These are phyloP conservation scores for Populus tremula DNA, from an alignment of 345 rosid genomes.

Conservation along the genomic window DNA sequence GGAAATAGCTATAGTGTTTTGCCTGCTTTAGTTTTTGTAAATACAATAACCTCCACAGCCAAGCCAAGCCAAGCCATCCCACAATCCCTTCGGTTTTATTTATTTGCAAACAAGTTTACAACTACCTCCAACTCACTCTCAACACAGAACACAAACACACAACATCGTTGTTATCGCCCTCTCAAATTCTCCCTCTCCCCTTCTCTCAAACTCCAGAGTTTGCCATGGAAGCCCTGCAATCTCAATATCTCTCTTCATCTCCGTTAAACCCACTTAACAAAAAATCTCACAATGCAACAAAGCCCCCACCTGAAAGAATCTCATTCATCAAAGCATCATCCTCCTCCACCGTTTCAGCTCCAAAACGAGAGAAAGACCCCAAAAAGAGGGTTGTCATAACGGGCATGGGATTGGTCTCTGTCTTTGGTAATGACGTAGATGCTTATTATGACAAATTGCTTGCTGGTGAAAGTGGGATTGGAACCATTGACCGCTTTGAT, in stretches of 20 bases:
- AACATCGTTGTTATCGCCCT: constrained; percentile 20
- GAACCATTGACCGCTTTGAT: constrained; percentile 85
- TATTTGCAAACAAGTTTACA: background rate
- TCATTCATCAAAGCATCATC: constrained; percentile 49
- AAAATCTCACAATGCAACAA: constrained; percentile 29
- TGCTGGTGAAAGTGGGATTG: constrained; percentile 89
- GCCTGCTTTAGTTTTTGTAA: too few relatives aligned
- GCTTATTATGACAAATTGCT: constrained; percentile 75
- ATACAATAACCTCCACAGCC: too few relatives aligned
- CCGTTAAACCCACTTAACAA: constrained; percentile 47
- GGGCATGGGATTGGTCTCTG: constrained; percentile 95
- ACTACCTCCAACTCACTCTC: background rate
- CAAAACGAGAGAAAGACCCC: constrained; percentile 92
- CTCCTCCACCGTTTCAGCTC: constrained; percentile 48
- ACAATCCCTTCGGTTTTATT: background rate
- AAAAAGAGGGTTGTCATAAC: constrained; percentile 93
- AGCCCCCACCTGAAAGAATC: constrained; percentile 26
- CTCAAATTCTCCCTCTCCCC: background rate
- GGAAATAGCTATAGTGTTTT: too few relatives aligned
- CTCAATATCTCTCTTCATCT: constrained; percentile 56
- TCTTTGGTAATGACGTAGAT: constrained; percentile 88
- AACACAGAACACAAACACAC: background rate
- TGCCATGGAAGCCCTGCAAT: constrained; percentile 70
- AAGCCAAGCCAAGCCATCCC: background rate
- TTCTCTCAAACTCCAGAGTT: background rate